Conservation (phyloP, 2,329 filamentous ascomycete species). For the Xylariaceae sp. region DNA sequence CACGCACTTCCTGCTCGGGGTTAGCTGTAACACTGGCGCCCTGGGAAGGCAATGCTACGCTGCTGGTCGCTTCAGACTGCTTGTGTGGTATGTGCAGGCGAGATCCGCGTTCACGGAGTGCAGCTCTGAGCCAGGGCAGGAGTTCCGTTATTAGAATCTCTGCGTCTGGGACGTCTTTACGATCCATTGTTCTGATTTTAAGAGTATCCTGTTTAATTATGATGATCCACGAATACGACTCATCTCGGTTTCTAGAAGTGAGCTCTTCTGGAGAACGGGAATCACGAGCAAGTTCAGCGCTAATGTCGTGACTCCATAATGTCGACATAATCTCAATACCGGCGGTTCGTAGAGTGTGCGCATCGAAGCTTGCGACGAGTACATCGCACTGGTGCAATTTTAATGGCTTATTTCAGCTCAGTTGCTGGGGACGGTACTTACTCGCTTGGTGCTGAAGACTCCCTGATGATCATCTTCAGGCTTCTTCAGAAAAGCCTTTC, state of each 20-base stretch:
- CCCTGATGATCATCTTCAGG: conserved; percentile 65
- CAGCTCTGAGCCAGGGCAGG: conserved; percentile 77
- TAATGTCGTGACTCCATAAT: conserved; percentile 84
- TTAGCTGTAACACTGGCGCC: conserved; percentile 39
- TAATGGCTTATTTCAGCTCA: conserved; percentile 17
- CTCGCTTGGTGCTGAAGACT: conserved; percentile 67
- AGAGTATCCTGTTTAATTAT: conserved; percentile 82
- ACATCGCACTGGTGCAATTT: conserved; percentile 73
- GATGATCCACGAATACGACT: conserved; percentile 84
- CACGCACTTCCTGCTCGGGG: conserved; percentile 75
- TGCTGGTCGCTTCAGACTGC: conserved; percentile 19
- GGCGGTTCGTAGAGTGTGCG: conserved; percentile 72
- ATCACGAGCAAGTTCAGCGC: conserved; percentile 84
- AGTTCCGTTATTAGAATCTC: conserved; percentile 78
- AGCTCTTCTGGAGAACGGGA: conserved; percentile 81
- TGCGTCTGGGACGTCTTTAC: conserved; percentile 75
- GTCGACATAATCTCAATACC: conserved; percentile 79
- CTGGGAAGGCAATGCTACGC: conserved; percentile 19
- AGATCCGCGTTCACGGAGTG: conserved; percentile 78
- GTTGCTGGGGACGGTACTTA: conserved; percentile 47
- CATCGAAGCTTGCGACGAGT: conserved; percentile 86
- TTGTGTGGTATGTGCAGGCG: conserved; percentile 29
- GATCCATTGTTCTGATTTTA: conserved; percentile 79
- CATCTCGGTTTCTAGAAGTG: conserved; percentile 75
- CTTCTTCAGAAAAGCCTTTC: conserved; percentile 72